A percentile compares a stretch with the other conserved stretches of the same genome.
Conservation (phyloP, 306 rosid genomes). For the Pachyrhizus erosus region DNA sequence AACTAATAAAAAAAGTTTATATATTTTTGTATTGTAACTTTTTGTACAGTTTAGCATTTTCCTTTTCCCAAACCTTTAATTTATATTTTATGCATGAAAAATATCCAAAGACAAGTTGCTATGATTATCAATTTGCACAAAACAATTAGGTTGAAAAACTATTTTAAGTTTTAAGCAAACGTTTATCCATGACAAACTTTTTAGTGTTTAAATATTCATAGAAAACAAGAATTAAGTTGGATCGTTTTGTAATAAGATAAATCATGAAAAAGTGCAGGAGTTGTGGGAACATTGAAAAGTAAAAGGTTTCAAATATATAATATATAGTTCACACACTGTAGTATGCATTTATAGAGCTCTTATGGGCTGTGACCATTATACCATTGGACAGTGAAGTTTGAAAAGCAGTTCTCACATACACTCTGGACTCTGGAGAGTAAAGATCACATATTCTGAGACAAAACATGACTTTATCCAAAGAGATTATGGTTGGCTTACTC, state of each 20-base stretch:
- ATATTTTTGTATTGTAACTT: too few species aligned
- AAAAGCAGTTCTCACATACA: neutral
- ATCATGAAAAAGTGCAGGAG: neutral
- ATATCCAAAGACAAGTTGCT: too few species aligned
- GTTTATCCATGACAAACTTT: neutral
- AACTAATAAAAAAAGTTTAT: too few species aligned
- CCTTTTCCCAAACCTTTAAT: too few species aligned
- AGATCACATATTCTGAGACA: neutral
- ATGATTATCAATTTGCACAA: too few species aligned
- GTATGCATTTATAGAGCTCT: neutral
- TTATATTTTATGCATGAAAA: too few species aligned
- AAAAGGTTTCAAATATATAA: neutral
- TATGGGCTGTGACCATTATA: too few species aligned
- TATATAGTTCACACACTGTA: neutral
- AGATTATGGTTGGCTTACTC: neutral
- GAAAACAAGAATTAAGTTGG: neutral
- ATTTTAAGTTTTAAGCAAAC: too few species aligned
- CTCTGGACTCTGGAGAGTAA: neutral
- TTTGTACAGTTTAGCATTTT: too few species aligned
- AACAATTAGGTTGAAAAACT: too few species aligned
- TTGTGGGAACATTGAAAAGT: neutral
- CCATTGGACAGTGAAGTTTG: neutral
- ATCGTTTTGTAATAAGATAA: neutral
- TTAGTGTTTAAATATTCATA: too few species aligned
- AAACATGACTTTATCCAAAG: neutral